Base-by-base conservation (phyloP, 176 grass and related monocot genomes). In the Paspalum vaginatum region DNA sequence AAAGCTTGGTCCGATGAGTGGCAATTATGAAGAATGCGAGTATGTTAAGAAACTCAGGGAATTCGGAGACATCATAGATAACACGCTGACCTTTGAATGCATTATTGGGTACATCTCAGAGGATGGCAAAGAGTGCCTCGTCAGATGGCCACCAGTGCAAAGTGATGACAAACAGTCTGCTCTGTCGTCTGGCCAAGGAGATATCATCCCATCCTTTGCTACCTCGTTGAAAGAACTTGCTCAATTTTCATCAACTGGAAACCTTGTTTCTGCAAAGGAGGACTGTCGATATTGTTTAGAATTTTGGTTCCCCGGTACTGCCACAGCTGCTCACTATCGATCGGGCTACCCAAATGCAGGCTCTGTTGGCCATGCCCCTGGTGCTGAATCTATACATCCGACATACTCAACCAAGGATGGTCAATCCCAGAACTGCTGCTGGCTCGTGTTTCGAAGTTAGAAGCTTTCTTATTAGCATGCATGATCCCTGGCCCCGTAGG, bases 81-180 rank as follows among this genome's bases (percentile, higher is more conserved):
- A 41, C 8, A 43, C 4, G 32, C 8, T 53, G 6, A 27, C 20
- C 9, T 50, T 9, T 38, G 24, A 64, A 5, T 49, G 17, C 45
- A 14, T 49, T 18, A 63, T 78, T 38, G 8, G 1, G 47, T 78
- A 78, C 7, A 77, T 77, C 41, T 77, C 74, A 11, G 75, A 65
- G 60, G 75, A 78, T 64, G 58, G 75, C 18, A 20, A 21, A 13
- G 26, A 39, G 13, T 22, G 16, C 12, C 64, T 60, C 45, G 6
- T 1, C 45, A 51, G 11, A 65, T 47, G 45, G 45, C 18, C 47
- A 64, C 11, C 11, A 32, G 32, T 79, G 47, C 61, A 40, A 17
- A 17, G 20, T 0, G 76, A 42, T 37, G 13, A 9, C 43, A 62
- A 62, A 24, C 61, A 13, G 24, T 15, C 74, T 47, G 50, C 61